phyloP scores from a whole-genome alignment of 1,139 yeast genomes.

The Diutina sp. region DNA sequence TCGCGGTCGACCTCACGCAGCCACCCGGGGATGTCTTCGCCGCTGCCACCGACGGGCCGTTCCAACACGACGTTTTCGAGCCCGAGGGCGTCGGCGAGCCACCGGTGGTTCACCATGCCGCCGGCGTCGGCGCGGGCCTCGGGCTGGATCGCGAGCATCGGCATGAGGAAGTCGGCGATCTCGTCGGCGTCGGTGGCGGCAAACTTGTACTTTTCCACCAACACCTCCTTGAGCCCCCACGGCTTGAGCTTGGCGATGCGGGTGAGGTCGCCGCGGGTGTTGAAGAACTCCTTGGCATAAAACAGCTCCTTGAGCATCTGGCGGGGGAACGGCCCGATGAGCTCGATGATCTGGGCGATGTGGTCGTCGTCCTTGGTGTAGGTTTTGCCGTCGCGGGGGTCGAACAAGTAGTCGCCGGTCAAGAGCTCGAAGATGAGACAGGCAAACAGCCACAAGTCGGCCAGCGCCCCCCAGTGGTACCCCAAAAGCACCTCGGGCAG shows the following conservation, averaged over 20 bases:
- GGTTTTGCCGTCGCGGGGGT: conserved; percentile 33
- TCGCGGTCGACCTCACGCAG: conserved; percentile 17
- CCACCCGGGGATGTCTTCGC: conserved; percentile 77
- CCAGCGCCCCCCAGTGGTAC: conserved; percentile 37
- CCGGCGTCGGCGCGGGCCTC: conserved; percentile 69
- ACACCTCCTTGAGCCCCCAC: conserved; percentile 35
- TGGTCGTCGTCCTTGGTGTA: conserved; percentile 38
- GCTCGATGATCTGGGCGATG: conserved; percentile 35
- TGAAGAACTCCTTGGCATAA: conserved; percentile 32
- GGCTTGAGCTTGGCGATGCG: conserved; percentile 29
- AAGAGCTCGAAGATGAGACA: conserved; percentile 32
- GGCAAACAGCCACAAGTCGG: conserved; percentile 38
- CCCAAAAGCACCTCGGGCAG: conserved; percentile 36
- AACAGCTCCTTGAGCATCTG: conserved; percentile 30
- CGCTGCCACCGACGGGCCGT: conserved; percentile 43
- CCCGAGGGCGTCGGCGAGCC: conserved; percentile 58
- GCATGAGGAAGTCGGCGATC: conserved; percentile 34
- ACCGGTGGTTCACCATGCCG: conserved; percentile 65
- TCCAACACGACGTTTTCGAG: conserved; percentile 42
- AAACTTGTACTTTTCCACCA: conserved; percentile 31
- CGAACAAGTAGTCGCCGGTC: conserved; percentile 37
- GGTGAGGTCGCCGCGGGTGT: conserved; percentile 14
- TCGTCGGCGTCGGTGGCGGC: conserved; percentile 18
- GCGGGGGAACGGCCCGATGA: conserved; percentile 31
- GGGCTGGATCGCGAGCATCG: conserved; percentile 66